Evolutionary conservation across 306 rosid genomes (phyloP).

Genomic region (Sphenostylis stenocarpa): DNA sequence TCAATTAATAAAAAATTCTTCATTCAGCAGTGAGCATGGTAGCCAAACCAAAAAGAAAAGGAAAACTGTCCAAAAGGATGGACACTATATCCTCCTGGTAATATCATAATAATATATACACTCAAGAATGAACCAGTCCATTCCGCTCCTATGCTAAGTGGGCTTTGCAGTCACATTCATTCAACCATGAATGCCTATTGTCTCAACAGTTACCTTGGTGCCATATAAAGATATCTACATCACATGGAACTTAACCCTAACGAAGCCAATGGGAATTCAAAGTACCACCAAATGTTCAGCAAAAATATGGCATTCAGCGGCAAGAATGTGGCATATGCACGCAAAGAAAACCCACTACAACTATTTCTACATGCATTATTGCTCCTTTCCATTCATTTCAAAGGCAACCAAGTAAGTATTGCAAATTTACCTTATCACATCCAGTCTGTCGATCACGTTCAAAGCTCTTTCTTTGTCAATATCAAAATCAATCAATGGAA

Average conservation of each 20-base stretch:
- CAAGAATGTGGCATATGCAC: conserved; percentile 17
- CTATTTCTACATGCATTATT: background rate
- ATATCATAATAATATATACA: conserved; percentile 25
- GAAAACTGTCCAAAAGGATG: background rate
- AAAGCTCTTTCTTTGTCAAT: conserved; percentile 59
- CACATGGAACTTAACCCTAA: conserved; percentile 3
- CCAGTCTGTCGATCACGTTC: conserved; percentile 61
- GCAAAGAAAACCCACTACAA: background rate
- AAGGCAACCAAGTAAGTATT: background rate
- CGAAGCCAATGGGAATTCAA: conserved; percentile 3
- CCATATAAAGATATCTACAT: conserved; percentile 13
- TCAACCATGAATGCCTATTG: background rate
- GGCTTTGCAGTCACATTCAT: conserved; percentile 3
- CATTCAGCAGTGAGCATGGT: background rate
- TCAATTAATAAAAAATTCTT: background rate
- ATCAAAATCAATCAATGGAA: conserved; percentile 55
- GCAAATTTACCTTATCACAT: conserved; percentile 38
- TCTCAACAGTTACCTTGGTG: conserved; percentile 14
- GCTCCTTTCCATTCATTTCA: conserved; percentile 21
- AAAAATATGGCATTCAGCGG: conserved; percentile 17
- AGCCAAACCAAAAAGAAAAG: background rate
- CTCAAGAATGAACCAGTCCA: conserved; percentile 6
- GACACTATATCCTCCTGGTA: background rate
- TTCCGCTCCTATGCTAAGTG: background rate
- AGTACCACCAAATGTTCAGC: conserved; percentile 20